phyloP scores from a whole-genome alignment of 75 land plant species.

The Picea sitchensis region DNA sequence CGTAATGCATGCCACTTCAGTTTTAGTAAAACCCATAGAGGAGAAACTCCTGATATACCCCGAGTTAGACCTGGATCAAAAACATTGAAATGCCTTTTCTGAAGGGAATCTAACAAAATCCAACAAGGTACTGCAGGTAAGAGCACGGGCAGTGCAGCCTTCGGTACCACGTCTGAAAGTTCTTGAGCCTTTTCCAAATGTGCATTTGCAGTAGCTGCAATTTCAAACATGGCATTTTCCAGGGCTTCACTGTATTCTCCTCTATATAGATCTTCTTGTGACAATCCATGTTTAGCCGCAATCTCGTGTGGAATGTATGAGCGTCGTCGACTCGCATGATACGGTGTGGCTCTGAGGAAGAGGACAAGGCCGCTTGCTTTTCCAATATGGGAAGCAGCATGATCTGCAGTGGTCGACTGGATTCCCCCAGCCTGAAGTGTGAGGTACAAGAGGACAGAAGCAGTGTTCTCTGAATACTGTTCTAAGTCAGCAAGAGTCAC shows the following conservation, averaged over 20 bases:
- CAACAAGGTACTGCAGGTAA: slow-evolving; percentile 89
- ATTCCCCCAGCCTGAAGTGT: slow-evolving; percentile 95
- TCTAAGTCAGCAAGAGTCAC: slow-evolving; percentile 62
- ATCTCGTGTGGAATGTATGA: slow-evolving; percentile 75
- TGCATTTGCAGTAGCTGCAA: slow-evolving; percentile 84
- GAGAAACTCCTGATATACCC: slow-evolving; percentile 79
- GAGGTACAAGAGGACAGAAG: slow-evolving; percentile 76
- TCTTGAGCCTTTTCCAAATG: slow-evolving; percentile 85
- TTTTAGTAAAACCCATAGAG: slow-evolving; percentile 84
- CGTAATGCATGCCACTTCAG: slow-evolving; percentile 84
- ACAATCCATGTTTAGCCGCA: slow-evolving; percentile 74
- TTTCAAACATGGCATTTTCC: slow-evolving; percentile 77
- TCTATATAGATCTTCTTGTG: slow-evolving; percentile 54
- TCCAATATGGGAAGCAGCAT: slow-evolving; percentile 97
- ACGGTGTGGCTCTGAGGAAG: slow-evolving; percentile 69
- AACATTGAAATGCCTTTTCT: slow-evolving; percentile 68
- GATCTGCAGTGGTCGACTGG: slow-evolving; percentile 86
- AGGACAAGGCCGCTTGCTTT: slow-evolving; percentile 92
- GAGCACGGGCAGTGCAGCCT: slow-evolving; percentile 66
- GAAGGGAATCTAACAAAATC: slow-evolving; percentile 57
- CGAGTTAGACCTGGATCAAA: slow-evolving; percentile 81
- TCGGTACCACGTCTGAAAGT: slow-evolving; percentile 66
- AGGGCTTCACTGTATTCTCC: slow-evolving; percentile 50
- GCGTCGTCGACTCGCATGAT: slow-evolving; percentile 65
- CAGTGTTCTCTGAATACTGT: slow-evolving; percentile 89